These are phyloP conservation scores for Spergularia azorica DNA, from an alignment of 179 eudicot genomes.

Conservation along the genomic window DNA sequence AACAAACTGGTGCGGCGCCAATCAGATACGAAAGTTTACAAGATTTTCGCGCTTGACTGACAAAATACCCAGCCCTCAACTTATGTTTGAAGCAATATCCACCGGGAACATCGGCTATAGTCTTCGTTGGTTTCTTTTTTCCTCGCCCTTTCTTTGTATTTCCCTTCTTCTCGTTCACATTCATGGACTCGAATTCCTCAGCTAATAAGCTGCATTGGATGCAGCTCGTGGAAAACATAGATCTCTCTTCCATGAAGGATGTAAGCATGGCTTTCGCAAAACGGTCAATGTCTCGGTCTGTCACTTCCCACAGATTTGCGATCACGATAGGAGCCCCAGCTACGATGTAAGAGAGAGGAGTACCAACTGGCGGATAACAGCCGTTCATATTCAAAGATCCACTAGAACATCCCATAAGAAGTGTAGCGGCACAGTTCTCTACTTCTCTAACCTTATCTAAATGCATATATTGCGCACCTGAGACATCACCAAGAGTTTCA, in stretches of 20 bases:
- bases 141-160: conserved; percentile 44
- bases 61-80: conserved; percentile 72
- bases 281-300: conserved; percentile 90
- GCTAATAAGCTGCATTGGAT: conserved; percentile 56
- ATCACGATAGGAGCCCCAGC: conserved; percentile 91
- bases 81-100: conserved; percentile 55
- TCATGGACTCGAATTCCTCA: conserved; percentile 52
- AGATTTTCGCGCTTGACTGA: conserved; percentile 76
- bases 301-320: conserved; percentile 96
- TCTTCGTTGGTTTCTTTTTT: conserved; percentile 40
- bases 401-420: conserved; percentile 94
- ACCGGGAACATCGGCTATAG: conserved; percentile 12
- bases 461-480: conserved; percentile 84
- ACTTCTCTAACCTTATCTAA: conserved; percentile 68
- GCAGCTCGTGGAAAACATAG: conserved; percentile 49
- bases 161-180: conserved; percentile 38
- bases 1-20: conserved; percentile 97
- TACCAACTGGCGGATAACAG: conserved; percentile 66
- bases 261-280: conserved; percentile 81
- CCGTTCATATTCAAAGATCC: conserved; percentile 69
- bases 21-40: conserved; percentile 69
- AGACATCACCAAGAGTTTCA: conserved; percentile 2
- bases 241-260: conserved; percentile 73
- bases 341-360: conserved; percentile 69
- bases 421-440: conserved; percentile 73